A percentile compares a stretch with the other conserved stretches of the same genome.
These are phyloP conservation scores for Immersiella caudata DNA, from an alignment of 495 filamentous ascomycete genomes.

Conservation along the genomic window DNA sequence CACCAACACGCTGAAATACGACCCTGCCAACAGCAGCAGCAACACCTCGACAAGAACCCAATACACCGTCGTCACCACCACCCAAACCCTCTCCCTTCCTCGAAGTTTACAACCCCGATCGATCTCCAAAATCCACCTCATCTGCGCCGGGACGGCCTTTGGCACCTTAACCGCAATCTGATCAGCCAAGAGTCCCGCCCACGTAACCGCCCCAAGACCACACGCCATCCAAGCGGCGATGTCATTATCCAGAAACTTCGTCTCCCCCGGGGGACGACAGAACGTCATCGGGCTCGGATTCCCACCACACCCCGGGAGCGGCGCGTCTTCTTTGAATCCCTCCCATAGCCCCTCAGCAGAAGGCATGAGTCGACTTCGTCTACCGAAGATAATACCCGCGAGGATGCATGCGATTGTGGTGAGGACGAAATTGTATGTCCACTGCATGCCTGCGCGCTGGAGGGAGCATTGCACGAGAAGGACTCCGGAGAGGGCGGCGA, in stretches of 20 bases:
- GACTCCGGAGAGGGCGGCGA: constrained; percentile 1
- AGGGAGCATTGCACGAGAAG: constrained; percentile 17
- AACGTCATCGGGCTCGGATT: constrained; percentile 25
- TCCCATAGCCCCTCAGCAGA: constrained; percentile 2
- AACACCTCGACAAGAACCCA: not conserved
- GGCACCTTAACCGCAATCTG: not conserved
- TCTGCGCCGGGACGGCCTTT: too few species aligned
- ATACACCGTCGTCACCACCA: not conserved
- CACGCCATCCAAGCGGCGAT: not conserved
- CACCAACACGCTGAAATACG: constrained; percentile 7
- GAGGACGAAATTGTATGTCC: constrained; percentile 21
- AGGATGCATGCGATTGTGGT: constrained; percentile 5
- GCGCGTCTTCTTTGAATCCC: constrained; percentile 9
- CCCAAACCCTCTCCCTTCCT: not conserved
- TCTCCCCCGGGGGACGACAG: constrained; percentile 5
- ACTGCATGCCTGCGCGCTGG: constrained; percentile 19
- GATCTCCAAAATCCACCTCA: not conserved
- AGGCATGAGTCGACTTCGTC: not conserved
- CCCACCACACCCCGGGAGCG: constrained; percentile 5
- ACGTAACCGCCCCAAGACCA: not conserved
- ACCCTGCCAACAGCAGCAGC: not conserved
- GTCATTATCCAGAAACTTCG: constrained; percentile 11
- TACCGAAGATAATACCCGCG: constrained; percentile 10
- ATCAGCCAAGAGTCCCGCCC: not conserved
- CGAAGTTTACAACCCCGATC: not conserved